These are phyloP conservation scores for Hamigera avellanea DNA, from an alignment of 495 filamentous ascomycete species.

Conservation along the genomic window DNA sequence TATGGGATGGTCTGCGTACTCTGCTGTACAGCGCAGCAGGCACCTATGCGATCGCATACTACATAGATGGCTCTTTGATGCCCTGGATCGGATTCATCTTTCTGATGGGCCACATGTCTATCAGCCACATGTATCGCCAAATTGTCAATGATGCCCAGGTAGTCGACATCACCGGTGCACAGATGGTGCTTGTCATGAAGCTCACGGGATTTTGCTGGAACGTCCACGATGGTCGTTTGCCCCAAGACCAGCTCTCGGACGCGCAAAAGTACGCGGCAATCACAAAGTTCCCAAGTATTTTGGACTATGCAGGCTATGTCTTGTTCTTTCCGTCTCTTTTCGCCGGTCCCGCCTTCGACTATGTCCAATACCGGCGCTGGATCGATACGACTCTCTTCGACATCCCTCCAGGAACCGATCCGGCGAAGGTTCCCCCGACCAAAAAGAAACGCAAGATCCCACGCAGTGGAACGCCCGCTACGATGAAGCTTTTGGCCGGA, in stretches of 20 bases:
- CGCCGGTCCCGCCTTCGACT: constrained; percentile 85
- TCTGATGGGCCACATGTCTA: constrained; percentile 89
- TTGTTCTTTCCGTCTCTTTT: constrained; percentile 90
- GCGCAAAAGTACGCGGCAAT: constrained; percentile 78
- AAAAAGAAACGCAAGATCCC: constrained; percentile 93
- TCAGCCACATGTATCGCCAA: constrained; percentile 78
- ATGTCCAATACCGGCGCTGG: constrained; percentile 82
- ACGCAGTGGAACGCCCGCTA: constrained; percentile 76
- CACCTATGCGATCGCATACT: constrained; percentile 74
- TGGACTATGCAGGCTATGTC: constrained; percentile 83
- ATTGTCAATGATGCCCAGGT: constrained; percentile 46
- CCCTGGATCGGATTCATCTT: constrained; percentile 95
- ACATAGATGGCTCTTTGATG: constrained; percentile 87
- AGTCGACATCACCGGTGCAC: constrained; percentile 87
- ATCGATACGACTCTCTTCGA: constrained; percentile 93
- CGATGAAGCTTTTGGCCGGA: constrained; percentile 60
- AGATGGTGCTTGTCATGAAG: constrained; percentile 99
- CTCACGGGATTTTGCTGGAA: constrained; percentile 98
- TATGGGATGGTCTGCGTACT: constrained; percentile 79
- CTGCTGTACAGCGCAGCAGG: constrained; percentile 66
- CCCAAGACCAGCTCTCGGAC: constrained; percentile 68
- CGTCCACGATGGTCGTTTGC: constrained; percentile 76
- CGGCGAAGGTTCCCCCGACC: constrained; percentile 68
- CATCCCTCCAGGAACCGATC: constrained; percentile 64
- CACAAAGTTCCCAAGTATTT: constrained; percentile 51